These are phyloP conservation scores for Alternaria brassicae DNA, from an alignment of 2,329 filamentous ascomycete genomes.

Conservation along the genomic window DNA sequence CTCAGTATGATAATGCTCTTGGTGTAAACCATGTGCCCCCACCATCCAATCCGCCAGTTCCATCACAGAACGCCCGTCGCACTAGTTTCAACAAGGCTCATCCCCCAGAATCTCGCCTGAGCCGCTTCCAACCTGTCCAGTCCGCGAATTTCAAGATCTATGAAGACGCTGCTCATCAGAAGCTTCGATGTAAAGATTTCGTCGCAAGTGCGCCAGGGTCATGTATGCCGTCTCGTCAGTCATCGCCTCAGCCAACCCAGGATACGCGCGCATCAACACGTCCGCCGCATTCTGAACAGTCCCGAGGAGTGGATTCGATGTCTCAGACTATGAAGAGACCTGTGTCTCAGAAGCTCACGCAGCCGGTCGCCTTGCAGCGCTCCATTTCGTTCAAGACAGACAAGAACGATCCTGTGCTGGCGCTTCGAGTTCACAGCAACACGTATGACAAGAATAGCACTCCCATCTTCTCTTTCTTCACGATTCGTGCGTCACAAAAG, in stretches of 20 bases:
- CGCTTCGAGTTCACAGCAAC: slow-evolving; percentile 21
- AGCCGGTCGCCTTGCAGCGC: background rate
- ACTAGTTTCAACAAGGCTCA: background rate
- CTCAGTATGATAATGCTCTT: background rate
- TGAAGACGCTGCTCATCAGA: background rate
- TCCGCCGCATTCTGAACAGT: background rate
- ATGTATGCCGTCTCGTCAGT: slow-evolving; percentile 7
- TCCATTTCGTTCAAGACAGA: background rate
- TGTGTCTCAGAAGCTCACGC: background rate
- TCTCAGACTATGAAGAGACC: background rate
- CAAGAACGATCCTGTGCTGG: slow-evolving; percentile 1
- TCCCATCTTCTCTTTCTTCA: slow-evolving; percentile 23
- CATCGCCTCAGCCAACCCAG: slow-evolving; percentile 1
- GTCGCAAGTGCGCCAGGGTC: slow-evolving; percentile 9
- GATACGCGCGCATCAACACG: background rate
- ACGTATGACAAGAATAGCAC: slow-evolving; percentile 14
- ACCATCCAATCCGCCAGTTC: background rate
- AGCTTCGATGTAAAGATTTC: background rate
- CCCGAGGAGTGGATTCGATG: background rate
- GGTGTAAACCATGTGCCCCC: background rate
- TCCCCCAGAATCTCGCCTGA: background rate
- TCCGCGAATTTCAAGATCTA: background rate
- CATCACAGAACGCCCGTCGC: background rate
- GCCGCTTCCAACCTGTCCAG: background rate
- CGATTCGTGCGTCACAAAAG: slow-evolving; percentile 8